Conservation (phyloP, 1,284 basidiomycete species). For the Puccinia sorghi region DNA sequence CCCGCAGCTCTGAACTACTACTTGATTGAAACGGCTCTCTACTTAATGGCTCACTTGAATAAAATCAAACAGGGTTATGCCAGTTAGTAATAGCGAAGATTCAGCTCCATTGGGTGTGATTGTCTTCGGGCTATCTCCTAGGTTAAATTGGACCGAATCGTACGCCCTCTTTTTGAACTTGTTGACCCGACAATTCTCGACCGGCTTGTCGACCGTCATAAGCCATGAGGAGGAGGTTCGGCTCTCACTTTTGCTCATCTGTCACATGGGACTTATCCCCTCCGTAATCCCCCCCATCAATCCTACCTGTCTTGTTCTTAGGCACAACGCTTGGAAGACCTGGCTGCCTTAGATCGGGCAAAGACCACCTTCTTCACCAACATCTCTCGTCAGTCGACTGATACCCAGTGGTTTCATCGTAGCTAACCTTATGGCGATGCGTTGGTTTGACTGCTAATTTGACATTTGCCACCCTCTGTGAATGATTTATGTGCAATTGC, state of each 20-base stretch:
- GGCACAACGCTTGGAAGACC: conserved; percentile 43
- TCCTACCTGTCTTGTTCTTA: background rate
- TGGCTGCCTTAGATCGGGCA: conserved; percentile 46
- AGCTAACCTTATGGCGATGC: background rate
- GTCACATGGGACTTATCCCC: background rate
- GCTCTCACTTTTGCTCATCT: background rate
- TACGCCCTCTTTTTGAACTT: conserved; percentile 46
- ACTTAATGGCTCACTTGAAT: background rate
- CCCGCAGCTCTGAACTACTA: background rate
- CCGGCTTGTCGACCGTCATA: conserved; percentile 41
- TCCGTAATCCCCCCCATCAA: background rate
- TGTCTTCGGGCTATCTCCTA: conserved; percentile 47
- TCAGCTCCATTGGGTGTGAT: conserved; percentile 35
- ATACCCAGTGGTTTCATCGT: background rate
- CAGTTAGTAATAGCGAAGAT: conserved; percentile 44
- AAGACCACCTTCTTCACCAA: conserved; percentile 48
- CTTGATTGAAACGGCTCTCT: background rate
- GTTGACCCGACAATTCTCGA: conserved; percentile 39
- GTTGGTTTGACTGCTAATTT: background rate
- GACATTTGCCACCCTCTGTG: background rate
- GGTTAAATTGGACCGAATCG: conserved; percentile 46
- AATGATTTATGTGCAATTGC: background rate
- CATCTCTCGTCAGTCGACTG: conserved; percentile 34
- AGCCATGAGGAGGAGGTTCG: conserved; percentile 46
- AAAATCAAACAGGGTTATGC: conserved; percentile 33